Evolutionary conservation across 2,329 filamentous ascomycete genomes (phyloP).

Genomic region (Alternaria sp.): DNA sequence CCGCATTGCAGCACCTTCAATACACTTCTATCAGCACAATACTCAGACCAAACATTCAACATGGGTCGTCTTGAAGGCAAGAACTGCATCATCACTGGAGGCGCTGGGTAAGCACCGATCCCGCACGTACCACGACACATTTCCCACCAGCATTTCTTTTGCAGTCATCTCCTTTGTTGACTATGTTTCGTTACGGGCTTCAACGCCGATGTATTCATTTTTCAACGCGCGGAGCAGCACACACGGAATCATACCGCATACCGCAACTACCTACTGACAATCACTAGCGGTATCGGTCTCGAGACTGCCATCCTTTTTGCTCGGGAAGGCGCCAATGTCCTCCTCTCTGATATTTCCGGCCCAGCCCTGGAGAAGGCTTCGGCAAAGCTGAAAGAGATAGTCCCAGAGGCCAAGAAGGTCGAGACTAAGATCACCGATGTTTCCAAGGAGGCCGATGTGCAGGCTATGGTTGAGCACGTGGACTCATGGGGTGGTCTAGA

Average conservation of each 20-base stretch:
- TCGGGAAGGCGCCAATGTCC: constrained; percentile 82
- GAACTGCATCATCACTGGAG: constrained; percentile 80
- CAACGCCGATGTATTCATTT: background rate
- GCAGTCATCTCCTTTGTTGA: background rate
- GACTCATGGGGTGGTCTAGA: constrained; percentile 89
- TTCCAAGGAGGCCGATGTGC: constrained; percentile 80
- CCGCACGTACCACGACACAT: background rate
- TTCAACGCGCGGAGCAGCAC: background rate
- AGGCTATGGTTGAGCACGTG: constrained; percentile 74
- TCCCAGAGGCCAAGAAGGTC: constrained; percentile 64
- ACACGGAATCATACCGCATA: background rate
- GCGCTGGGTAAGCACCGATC: constrained; percentile 71
- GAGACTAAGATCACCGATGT: constrained; percentile 77
- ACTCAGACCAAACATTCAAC: constrained; percentile 34
- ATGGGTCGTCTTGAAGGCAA: constrained; percentile 66
- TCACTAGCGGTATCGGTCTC: constrained; percentile 81
- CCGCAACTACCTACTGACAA: constrained; percentile 21
- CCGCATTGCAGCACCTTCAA: constrained; percentile 7
- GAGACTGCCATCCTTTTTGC: constrained; percentile 90
- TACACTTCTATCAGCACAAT: constrained; percentile 3
- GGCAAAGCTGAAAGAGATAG: constrained; percentile 75
- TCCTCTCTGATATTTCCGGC: constrained; percentile 84
- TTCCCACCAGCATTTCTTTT: background rate
- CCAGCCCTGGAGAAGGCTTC: constrained; percentile 78
- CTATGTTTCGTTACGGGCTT: background rate